Evolutionary conservation across 768 basidiomycete genomes (phyloP), one percentile per base, ranked within the genome.

Genomic region (Suillus paluster): DNA sequence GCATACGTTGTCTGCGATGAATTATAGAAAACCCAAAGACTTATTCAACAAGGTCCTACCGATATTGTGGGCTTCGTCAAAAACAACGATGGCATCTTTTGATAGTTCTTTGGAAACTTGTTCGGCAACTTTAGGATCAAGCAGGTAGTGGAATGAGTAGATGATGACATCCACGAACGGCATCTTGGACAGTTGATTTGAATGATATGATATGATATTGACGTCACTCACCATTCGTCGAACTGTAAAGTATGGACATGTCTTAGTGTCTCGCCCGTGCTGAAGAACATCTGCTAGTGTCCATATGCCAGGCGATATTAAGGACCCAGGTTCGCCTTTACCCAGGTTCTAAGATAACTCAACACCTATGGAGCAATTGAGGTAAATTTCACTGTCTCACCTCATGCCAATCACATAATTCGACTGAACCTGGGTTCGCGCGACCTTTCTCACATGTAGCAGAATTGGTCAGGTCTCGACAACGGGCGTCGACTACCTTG

Each of bases 61-160:
- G 57, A 99, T 99, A 73, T 99, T 99, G 76, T 99, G 97, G 17
- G 97, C 97, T 73, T 99, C 97, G 70, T 99, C 97, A 70, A 99
- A 99, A 2, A 99, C 97, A 42, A 99, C 95, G 58, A 99, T 99
- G 34, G 95, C 91, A 73, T 99, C 97, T 70, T 98, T 99, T 9
- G 92, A 93, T 78, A 99, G 83, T 74, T 99, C 97, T 71, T 94
- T 96, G 2, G 97, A 99, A 15, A 99, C 97, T 78, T 99, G 96
- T 68, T 99, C 97, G 0, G 97, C 97, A 45, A 99, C 96, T 77
- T 99, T 99, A 2, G 97, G 97, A 78, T 99, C 97, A 34, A 99
- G 85, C 34, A 99, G 82, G 74, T 99, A 99, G 75, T 99, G 97
- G 77, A 99, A 99, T 21, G 97, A 99, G 73, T 98, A 99, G 75